Percentiles rank a stretch among this genome's conserved stretches.
These are phyloP conservation scores for Penicillium taxi DNA, from an alignment of 495 filamentous ascomycete species.

Conservation along the genomic window DNA sequence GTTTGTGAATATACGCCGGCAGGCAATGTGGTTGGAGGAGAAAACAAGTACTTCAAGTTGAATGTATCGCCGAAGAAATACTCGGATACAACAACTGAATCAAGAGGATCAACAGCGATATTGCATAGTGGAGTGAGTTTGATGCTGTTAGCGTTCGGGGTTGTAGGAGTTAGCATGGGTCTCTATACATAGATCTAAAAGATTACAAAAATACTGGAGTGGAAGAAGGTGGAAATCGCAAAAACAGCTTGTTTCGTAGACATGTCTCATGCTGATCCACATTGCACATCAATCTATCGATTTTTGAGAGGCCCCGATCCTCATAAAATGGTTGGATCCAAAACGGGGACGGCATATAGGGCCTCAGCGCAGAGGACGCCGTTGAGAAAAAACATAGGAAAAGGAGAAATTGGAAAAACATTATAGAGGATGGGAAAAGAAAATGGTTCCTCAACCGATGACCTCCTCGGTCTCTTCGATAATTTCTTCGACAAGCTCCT, in stretches of 20 bases:
- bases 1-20: constrained; percentile 73
- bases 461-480: constrained; percentile 90
- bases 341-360: constrained; percentile 21
- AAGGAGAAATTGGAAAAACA: constrained; percentile 28
- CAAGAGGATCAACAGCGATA: constrained; percentile 4
- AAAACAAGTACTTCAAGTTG: constrained; percentile 34
- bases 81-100: constrained; percentile 5
- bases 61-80: constrained; percentile 31
- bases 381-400: constrained; percentile 20
- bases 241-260: constrained; percentile 21
- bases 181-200: constrained; percentile 14
- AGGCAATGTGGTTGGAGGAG: constrained; percentile 64
- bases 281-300: constrained; percentile 29
- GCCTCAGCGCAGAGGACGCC: constrained; percentile 19
- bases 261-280: constrained; percentile 32
- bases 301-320: constrained; percentile 24
- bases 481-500: constrained; percentile 90
- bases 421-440: constrained; percentile 32
- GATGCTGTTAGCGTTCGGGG: constrained; percentile 8
- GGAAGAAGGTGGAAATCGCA: constrained; percentile 6
- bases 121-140: constrained; percentile 1
- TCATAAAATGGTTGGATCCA: constrained; percentile 15
- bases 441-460: constrained; percentile 33
- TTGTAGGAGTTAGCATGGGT: constrained; percentile 11
- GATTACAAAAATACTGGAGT: constrained; percentile 1